Evolutionary conservation across 169 alveolate species (phyloP), one percentile per base, ranked within the genome.

Genomic region (Babesia bovis): DNA sequence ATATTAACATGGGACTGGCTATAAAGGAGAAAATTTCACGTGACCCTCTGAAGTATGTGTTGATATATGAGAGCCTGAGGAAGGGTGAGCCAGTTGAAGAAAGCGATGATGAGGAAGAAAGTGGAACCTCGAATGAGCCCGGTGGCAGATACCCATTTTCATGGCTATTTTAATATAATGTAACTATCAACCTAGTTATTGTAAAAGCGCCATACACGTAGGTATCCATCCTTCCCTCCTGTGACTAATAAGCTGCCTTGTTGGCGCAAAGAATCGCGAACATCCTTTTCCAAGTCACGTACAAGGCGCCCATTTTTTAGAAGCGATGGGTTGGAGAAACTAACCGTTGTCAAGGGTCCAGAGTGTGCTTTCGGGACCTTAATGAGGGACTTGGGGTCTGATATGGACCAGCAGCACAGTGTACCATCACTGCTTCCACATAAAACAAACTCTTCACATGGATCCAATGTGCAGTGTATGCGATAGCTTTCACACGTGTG

Each of bases 351-450:
- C 28, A 79, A 12, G 23, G 74, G 67, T 56, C 87, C 87, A 58
- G 47, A 5, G 53, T 79, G 87, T 13, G 87, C 87, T n/a, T 42
- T 25, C 36, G 61, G 55, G 56, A 79, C 65, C 30, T 47, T 66
- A 4, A 26, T 33, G 28, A 28, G 26, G 49, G 75, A 23, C 3
- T 50, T 30, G 21, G 47, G 28, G 57, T 26, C 58, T 23, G 67
- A 21, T 17, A 79, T 26, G n/a, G 84, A 51, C 86, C 88, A 85
- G 52, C 51, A 81, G 79, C 51, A 66, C 9, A 85, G 47, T 49
- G 67, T 82, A n/a, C 92, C 92, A 40, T 53, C 49, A 41, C 76
- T 71, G 52, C 85, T 63, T 19, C 92, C 92, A 35, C 87, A 79
- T 32, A 85, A 30, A 23, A 85, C 56, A 55, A 77, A 70, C 25